These are phyloP conservation scores for Triticum urartu DNA, from an alignment of 176 grass and related monocot genomes.

Conservation along the genomic window DNA sequence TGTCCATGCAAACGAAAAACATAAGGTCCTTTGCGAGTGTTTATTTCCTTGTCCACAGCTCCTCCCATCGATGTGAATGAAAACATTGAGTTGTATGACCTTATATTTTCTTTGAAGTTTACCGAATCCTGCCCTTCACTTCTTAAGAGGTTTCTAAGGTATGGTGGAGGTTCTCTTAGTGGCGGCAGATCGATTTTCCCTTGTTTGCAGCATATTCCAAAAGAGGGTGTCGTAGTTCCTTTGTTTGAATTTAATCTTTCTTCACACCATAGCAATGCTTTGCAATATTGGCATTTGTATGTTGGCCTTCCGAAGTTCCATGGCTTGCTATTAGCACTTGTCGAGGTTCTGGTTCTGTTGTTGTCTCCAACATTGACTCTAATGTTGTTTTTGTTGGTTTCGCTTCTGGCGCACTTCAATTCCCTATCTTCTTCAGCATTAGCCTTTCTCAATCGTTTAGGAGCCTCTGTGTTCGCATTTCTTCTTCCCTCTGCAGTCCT, in stretches of 20 bases:
- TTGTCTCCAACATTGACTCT: neutral
- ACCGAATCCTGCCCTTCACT: neutral
- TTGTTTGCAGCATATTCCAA: neutral
- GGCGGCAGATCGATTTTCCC: neutral
- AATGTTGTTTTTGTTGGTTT: neutral
- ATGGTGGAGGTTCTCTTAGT: neutral
- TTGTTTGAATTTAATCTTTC: neutral
- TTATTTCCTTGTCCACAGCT: neutral
- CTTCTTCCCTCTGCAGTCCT: neutral
- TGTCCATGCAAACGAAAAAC: slow-evolving; percentile 4
- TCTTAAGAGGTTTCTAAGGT: neutral
- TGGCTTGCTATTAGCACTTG: neutral
- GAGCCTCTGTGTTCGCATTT: neutral
- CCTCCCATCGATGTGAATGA: neutral
- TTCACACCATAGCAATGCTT: neutral
- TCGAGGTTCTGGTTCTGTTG: neutral
- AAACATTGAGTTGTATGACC: slow-evolving; percentile 26
- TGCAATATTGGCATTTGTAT: neutral
- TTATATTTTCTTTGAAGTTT: slow-evolving; percentile 9
- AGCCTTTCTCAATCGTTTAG: neutral
- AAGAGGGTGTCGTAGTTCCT: neutral
- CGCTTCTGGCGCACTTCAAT: neutral
- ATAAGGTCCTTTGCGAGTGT: neutral
- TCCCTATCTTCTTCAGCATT: neutral
- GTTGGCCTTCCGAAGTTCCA: neutral